Base-by-base conservation (phyloP, 2,329 filamentous ascomycete genomes). In the Orbilia brochopaga region DNA sequence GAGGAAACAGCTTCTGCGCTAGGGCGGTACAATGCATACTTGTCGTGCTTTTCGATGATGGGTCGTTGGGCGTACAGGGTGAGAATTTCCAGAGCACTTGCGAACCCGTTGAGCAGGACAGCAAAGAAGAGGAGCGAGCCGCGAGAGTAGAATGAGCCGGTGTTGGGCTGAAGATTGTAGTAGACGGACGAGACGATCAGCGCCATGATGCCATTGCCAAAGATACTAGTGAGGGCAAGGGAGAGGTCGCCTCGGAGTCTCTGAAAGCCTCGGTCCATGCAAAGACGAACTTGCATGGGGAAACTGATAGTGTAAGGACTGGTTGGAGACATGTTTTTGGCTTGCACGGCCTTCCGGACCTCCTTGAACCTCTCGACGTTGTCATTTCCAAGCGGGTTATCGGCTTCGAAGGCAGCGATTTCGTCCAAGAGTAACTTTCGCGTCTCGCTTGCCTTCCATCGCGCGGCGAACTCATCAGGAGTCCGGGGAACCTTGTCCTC, bases 11-110 rank as follows among this genome's bases (percentile, higher is more conserved):
- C 90, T 83, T 97, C 92, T 15, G 91, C 89, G 8, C 89, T 92
- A 0, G 92, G 91, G 77, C 96, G 92, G 77, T 96, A 96, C 17
- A 96, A 83, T 17, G 92, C 91, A 78, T 96, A 96, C 66, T 89
- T 87, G 63, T 84, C 82, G 76, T 97, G 92, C 79, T 96, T 96
- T 78, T 96, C 91, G 70, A 97, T 91, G 76, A 96, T 96, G 0
- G 90, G 89, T 53, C 69, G 48, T 84, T 96, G 92, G 1, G 90
- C 86, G 78, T 94, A 97, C 2, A 96, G 84, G 0, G 90, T 92
- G 35, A 94, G 80, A 78, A 96, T 94, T 83, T 88, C 69, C 42
- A 94, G 84, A 63, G 89, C 89, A 78, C 87, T 89, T 73, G 88
- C 84, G 77, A 95, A 94, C 52, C 90, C 91, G 79, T 94, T 95